Conservation (phyloP, 768 basidiomycete genomes). For the Dentipellis sp. region DNA sequence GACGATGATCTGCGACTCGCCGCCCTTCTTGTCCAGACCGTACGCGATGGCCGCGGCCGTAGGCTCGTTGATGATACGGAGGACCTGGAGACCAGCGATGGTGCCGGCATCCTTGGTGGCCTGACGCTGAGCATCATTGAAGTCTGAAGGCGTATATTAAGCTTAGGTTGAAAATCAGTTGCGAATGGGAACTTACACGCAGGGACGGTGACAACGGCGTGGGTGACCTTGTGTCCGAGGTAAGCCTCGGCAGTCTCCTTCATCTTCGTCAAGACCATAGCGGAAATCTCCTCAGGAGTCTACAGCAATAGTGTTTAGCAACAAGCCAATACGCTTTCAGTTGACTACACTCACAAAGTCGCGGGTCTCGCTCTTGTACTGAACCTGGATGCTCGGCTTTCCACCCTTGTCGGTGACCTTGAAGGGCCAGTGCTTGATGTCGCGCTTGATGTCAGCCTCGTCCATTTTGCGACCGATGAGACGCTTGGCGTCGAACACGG, state of each 20-base stretch:
- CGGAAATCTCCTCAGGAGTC: constrained; percentile 91
- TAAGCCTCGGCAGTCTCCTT: constrained; percentile 99
- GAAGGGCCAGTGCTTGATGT: constrained; percentile 92
- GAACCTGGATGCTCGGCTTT: constrained; percentile 72
- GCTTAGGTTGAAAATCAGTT: not conserved
- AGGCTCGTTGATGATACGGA: constrained; percentile 97
- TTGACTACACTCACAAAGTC: constrained; percentile 60
- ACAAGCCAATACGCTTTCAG: not conserved
- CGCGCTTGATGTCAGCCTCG: constrained; percentile 71
- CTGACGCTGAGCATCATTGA: constrained; percentile 23
- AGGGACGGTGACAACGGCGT: constrained; percentile 97
- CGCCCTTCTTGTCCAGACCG: constrained; percentile 93
- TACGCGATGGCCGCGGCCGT: constrained; percentile 98
- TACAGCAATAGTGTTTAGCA: constrained; percentile 19
- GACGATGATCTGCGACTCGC: constrained; percentile 93
- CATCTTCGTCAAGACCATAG: constrained; percentile 96
- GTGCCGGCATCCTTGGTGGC: constrained; percentile 97
- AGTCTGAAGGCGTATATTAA: not conserved
- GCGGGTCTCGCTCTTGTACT: constrained; percentile 69
- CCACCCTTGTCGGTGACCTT: constrained; percentile 67
- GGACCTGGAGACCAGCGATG: constrained; percentile 89
- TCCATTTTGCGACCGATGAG: constrained; percentile 83
- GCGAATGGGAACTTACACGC: constrained; percentile 36
- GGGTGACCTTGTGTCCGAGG: constrained; percentile 91
- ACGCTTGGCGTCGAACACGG: constrained; percentile 95